A percentile compares a stretch with the other conserved stretches of the same genome.
Conservation (phyloP, 441 rosid species). For the Euphorbia celastroides region DNA sequence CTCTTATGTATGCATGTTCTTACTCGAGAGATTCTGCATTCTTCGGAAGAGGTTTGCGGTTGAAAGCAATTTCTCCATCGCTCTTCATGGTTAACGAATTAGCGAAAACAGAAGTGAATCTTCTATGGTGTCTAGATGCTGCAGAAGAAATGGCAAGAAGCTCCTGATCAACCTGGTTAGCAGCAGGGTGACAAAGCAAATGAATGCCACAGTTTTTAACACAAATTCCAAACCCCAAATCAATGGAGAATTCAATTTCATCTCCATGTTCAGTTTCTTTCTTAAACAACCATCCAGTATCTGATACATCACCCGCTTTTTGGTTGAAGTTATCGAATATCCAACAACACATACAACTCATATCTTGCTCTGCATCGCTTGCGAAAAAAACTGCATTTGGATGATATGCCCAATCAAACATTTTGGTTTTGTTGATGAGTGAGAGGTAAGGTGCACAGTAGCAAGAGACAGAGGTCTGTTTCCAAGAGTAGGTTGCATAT, state of each 20-base stretch:
- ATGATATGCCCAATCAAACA: slow-evolving; percentile 11
- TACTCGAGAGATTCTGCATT: no score
- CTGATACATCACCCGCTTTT: not conserved
- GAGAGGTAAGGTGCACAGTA: slow-evolving; percentile 6
- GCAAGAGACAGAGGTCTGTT: not conserved
- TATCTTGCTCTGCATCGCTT: slow-evolving; percentile 6
- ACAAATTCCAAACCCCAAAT: slow-evolving; percentile 14
- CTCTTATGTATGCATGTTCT: no score
- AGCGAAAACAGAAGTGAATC: no score
- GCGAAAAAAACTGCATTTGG: slow-evolving; percentile 13
- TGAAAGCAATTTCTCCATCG: no score
- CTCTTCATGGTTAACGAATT: no score
- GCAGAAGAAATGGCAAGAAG: no score
- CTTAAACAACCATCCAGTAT: slow-evolving; percentile 12
- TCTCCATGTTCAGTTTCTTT: slow-evolving; percentile 17
- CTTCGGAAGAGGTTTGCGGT: no score
- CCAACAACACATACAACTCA: slow-evolving; percentile 19
- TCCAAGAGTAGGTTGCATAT: slow-evolving; percentile 10
- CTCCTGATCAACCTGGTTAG: no score
- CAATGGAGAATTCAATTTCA: slow-evolving; percentile 17
- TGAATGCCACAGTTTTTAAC: slow-evolving; percentile 11
- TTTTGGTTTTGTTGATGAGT: slow-evolving; percentile 13
- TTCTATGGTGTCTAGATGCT: no score
- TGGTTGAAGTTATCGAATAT: not conserved
- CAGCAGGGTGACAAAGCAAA: not conserved